Evolutionary conservation across 345 rosid species (phyloP), one percentile per base, ranked within the genome.

Genomic region (Populus alba): DNA sequence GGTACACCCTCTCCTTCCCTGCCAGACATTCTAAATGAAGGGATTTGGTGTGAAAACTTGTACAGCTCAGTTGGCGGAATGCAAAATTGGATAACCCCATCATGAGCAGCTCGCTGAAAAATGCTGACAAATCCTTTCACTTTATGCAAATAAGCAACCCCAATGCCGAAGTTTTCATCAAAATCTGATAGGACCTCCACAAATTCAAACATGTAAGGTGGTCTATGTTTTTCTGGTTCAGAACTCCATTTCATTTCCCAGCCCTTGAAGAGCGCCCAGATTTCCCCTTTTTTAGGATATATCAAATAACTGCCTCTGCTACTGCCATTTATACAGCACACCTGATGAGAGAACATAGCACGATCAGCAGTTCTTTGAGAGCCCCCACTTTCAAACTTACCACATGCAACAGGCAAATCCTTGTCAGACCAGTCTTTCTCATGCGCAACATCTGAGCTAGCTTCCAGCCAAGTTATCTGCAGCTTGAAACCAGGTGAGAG

Each of bases 191-290:
- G 12, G 49, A 93, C 78, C 85, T 88, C 95, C 75, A 92, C 97
- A 83, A 83, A 87, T 81, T 93, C 95, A 84, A 69, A 95, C 70
- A 79, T 78, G 70, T 83, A 89, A n/a, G 90, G 72, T 11, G 73
- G 80, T 71, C 78, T 71, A 82, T 86, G 88, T 66, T 86, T 86
- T 61, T 83, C 88, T 63, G 87, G 87, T 61, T 85, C 81, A 18
- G 84, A 75, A 77, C 66, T 75, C 96, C 94, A 91, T 43, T 80
- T 87, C 31, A 81, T 78, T 82, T 92, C 83, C 98, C 98, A 90
- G 69, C 88, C 83, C 85, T 84, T 91, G 78, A 88, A 95, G 69
- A 93, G 78, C 62, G 99, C 98, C 99, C 99, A 95, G 65, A 85
- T 86, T 82, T 95, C 98, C 72, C 98, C 97, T 71, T 75, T 85